Evolutionary conservation across 192 early-diverging fungal genomes (phyloP), one percentile per base, ranked within the genome.

Genomic region (Umbelopsis isabellina): DNA sequence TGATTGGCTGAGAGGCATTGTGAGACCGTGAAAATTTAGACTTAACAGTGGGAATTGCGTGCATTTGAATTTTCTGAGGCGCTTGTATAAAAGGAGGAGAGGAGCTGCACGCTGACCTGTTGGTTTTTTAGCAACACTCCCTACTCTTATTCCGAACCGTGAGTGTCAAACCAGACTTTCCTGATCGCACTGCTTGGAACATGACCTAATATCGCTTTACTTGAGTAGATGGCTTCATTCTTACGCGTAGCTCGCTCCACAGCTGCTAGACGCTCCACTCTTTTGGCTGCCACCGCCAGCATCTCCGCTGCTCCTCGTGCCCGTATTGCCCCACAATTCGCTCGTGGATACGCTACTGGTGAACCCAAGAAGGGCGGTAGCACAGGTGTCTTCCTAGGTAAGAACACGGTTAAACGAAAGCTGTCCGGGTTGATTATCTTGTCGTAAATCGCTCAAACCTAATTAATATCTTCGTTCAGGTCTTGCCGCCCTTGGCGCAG

Each of bases 401-500:
- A 35, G 55, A 6, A 37, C 37, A 3, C 27, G 25, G 9, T 12
- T 27, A 11, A 12, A 6, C 2, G 30, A 16, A 16, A 7, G 30
- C 6, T 27, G 20, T 35, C 70, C 1, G 80, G 73, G 64, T 45
- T 49, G 46, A 66, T 41, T 10, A 10, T 10, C 37, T 41, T 10
- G 37, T 6, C 37, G 10, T 41, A 41, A 41, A 41, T 41, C 37
- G 10, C 37, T 41, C 37, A 41, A 41, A 65, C 70, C 79, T 25
- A 80, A 67, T 21, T 58, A 74, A 6, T 41, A 10, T 35, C 23
- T 51, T 46, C 23, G 20, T 30, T 15, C 64, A 74, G 84, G 74
- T 46, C 75, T 77, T 35, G 77, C 82, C 21, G 80, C 77, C n/a
- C 74, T 79, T 12, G 85, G 85, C 33, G 84, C 78, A 6, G 71